Evolutionary conservation across 2,329 filamentous ascomycete species (phyloP), one percentile per base, ranked within the genome.

Genomic region (Talaromyces sp.): DNA sequence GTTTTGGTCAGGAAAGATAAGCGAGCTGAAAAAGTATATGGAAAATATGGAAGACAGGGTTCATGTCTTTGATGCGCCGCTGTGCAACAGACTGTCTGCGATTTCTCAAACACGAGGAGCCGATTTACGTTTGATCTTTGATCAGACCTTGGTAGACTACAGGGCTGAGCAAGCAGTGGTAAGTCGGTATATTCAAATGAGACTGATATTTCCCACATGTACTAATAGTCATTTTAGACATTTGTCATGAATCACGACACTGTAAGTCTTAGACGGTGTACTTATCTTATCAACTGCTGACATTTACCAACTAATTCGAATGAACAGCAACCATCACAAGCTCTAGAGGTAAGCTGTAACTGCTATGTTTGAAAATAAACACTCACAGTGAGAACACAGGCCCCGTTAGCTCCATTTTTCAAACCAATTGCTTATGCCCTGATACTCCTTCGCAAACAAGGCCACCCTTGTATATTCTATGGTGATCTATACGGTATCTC

Each of bases 401-500:
- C 85, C 0, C 82, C 83, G 1, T 83, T 91, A 46, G 81, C 85
- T 59, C 78, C 80, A 27, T 87, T 83, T 75, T 89, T 91, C 77
- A 90, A 90, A 71, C 82, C 87, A 0, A 78, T 91, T 17, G 89
- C 88, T 12, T 90, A 91, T 71, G 77, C 87, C 0, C 79, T 91
- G 51, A 90, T 91, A 59, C 81, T 92, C 1, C 83, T 91, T 27
- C 82, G 86, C 12, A 73, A 79, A 55, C 77, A 83, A 35, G 87
- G 87, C 17, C 81, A 85, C 29, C 88, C 88, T 0, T 89, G 85
- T 65, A 76, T 89, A 38, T 91, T 91, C 70, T 90, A 86, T 69
- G 86, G 87, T 26, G 87, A 90, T 67, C 70, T 90, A 0, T 89
- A 88, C 70, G 87, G 87, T 24, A 85, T 86, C 54, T 75, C 77